Conservation (phyloP, 148 eudicot genomes). For the Rhododendron molle region DNA sequence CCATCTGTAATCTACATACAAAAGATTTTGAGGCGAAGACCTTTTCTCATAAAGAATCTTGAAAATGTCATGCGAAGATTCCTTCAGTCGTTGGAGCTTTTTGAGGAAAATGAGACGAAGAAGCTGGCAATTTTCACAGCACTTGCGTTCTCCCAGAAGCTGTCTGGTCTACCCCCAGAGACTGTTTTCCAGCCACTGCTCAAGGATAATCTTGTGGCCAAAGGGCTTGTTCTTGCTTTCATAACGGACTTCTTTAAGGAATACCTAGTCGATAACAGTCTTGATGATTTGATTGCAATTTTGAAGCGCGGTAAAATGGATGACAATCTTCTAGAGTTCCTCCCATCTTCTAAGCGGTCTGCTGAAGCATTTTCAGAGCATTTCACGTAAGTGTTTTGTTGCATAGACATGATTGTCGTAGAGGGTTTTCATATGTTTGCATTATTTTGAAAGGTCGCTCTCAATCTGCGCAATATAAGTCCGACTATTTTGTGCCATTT, state of each 20-base stretch:
- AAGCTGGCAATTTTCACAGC: slow-evolving; percentile 98
- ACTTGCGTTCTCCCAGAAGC: slow-evolving; percentile 96
- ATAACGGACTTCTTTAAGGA: slow-evolving; percentile 95
- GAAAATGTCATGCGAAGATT: slow-evolving; percentile 97
- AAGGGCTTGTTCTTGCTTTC: slow-evolving; percentile 90
- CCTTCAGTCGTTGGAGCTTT: slow-evolving; percentile 92
- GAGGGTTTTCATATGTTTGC: not conserved
- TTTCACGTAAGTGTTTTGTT: slow-evolving; percentile 64
- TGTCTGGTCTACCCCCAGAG: slow-evolving; percentile 97
- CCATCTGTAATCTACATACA: slow-evolving; percentile 93
- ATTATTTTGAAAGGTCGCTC: not conserved
- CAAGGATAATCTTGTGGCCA: slow-evolving; percentile 91
- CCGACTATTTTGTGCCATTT: not conserved
- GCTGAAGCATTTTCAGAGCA: slow-evolving; percentile 92
- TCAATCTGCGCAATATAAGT: not conserved
- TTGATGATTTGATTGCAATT: slow-evolving; percentile 88
- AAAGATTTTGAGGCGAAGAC: slow-evolving; percentile 79
- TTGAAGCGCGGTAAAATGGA: slow-evolving; percentile 93
- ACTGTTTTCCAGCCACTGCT: slow-evolving; percentile 95
- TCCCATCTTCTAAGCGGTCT: slow-evolving; percentile 76
- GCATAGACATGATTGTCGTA: not conserved
- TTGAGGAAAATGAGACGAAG: slow-evolving; percentile 86
- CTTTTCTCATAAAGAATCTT: slow-evolving; percentile 92
- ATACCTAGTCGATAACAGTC: slow-evolving; percentile 83
- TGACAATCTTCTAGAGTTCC: slow-evolving; percentile 78